Base-by-base conservation (phyloP, 345 rosid genomes). In the Corchorus capsularis region DNA sequence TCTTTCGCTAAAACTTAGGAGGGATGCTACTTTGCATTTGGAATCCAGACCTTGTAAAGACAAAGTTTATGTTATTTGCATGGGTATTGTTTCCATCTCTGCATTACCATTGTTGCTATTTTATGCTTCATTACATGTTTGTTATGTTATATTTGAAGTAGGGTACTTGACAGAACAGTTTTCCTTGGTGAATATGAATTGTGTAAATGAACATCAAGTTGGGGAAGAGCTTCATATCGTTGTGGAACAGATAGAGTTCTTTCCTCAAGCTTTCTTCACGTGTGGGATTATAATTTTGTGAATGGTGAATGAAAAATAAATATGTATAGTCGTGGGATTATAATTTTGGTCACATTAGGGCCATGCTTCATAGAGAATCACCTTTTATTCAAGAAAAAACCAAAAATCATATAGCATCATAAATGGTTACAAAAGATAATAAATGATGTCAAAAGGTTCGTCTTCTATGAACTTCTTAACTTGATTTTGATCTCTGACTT, bases 401-500 rank as follows among this genome's bases (percentile, higher is more conserved):
- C 39, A 27, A 68, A 32, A 69, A 4, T 27, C 15, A 46, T 49
- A 68, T 49, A 68, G 12, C 60, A 17, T 69, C 73, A 52, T 52
- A 17, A 52, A 69, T 69, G 32, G 34, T 53, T 52, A 34, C 73
- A 17, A 34, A 27, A 15, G 17, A 43, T 15, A 4, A 22, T 11
- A 66, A 7, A 50, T 27, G 22, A 52, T 32, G 43, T 10, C 54
- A 49, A 74, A 55, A 50, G 67, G 4, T 17, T 53, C 13, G 53
- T 68, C 27, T 81, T 54, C 13, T 63, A 70, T 61, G 67, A 75
- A 74, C 49, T 66, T 79, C 72, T 78, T 19, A 79, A 76, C 73
- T 82, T 53, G 75, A 78, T 77, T 69, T 75, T 82, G 63, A 78
- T 83, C 70, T 79, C 79, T 75, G 80, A 45, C 68, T 77, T 82